These are phyloP conservation scores for Claviceps pazoutovae DNA, from an alignment of 2,329 filamentous ascomycete species.

Conservation along the genomic window DNA sequence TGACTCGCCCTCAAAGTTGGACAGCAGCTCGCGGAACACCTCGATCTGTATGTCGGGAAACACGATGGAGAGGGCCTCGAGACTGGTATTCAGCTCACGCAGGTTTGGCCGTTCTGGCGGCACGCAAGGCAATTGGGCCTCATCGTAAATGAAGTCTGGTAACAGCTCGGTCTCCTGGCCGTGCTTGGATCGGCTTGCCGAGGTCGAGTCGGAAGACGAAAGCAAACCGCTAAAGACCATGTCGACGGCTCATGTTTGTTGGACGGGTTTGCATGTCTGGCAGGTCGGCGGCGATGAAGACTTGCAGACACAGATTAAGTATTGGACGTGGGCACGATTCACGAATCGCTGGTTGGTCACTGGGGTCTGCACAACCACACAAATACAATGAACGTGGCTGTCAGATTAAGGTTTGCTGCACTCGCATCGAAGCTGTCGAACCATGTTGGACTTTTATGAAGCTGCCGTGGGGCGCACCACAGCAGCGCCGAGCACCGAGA, in stretches of 20 bases:
- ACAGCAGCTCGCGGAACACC: constrained; percentile 70
- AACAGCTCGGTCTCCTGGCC: constrained; percentile 15
- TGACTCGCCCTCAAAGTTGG: constrained; percentile 61
- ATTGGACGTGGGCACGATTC: neutral
- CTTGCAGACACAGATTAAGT: neutral
- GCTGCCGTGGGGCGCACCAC: no score
- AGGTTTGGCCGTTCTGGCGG: constrained; percentile 46
- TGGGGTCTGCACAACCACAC: neutral
- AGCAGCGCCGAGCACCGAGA: no score
- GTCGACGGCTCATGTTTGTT: constrained; percentile 24
- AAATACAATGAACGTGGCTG: neutral
- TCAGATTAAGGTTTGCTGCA: neutral
- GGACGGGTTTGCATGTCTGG: constrained; percentile 1
- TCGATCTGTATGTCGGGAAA: constrained; percentile 74
- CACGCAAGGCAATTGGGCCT: constrained; percentile 35
- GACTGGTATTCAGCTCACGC: constrained; percentile 53
- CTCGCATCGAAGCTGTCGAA: neutral
- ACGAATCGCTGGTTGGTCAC: neutral
- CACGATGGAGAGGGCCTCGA: constrained; percentile 54
- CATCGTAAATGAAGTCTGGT: constrained; percentile 40
- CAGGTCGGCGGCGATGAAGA: neutral
- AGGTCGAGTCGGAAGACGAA: constrained; percentile 25
- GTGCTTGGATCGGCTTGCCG: constrained; percentile 18
- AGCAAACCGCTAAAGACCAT: constrained; percentile 38
- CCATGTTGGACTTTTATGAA: no score